Percentiles rank a stretch among this genome's conserved stretches.
These are phyloP conservation scores for Suhomyces taliae DNA, from an alignment of 1,139 yeast species.

Conservation along the genomic window DNA sequence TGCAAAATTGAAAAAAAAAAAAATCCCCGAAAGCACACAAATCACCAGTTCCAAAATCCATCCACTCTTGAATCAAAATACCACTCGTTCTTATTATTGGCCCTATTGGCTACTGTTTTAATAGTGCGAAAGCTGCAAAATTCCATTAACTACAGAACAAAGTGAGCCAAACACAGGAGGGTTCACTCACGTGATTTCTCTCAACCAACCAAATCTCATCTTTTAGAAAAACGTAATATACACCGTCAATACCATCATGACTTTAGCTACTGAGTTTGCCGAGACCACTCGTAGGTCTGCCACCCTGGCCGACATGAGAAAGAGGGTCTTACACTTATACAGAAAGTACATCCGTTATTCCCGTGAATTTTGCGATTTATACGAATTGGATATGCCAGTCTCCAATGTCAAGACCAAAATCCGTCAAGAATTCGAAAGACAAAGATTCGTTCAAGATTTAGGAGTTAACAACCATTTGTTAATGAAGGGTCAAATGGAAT, in stretches of 20 bases:
- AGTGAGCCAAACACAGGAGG: background rate
- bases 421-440: conserved; percentile 88
- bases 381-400: conserved; percentile 83
- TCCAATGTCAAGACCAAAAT: conserved; percentile 78
- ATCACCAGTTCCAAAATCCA: too few species aligned
- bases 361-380: conserved; percentile 62
- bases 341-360: conserved; percentile 69
- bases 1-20: too few species aligned
- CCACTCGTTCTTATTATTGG: too few species aligned
- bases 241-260: conserved; percentile 32
- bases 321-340: conserved; percentile 68
- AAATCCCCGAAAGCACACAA: too few species aligned
- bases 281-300: conserved; percentile 74
- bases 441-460: conserved; percentile 68
- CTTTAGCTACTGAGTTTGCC: conserved; percentile 80
- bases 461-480: conserved; percentile 66
- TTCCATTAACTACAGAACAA: background rate
- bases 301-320: conserved; percentile 60
- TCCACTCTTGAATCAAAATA: too few species aligned
- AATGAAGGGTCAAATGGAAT: conserved; percentile 89
- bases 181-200: conserved; percentile 3
- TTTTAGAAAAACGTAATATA: conserved; percentile 16
- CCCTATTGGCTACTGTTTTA: too few species aligned
- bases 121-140: background rate
- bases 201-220: conserved; percentile 31